phyloP scores from a whole-genome alignment of 805 yeast genomes.

The Blastobotrys peoriensis region DNA sequence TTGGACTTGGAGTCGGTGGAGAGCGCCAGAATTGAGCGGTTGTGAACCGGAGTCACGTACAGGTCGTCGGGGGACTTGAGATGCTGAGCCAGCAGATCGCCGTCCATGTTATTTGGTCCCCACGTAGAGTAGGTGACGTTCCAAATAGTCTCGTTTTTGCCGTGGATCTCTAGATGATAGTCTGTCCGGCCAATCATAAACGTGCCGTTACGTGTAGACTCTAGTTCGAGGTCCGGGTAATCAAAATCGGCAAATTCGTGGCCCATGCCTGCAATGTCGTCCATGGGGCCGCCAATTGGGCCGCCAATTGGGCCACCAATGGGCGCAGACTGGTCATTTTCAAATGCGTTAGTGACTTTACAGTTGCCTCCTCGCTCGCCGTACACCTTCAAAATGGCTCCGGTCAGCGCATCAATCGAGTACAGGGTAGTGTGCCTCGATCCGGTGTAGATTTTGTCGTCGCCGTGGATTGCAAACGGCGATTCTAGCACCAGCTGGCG shows the following conservation, averaged over 20 bases:
- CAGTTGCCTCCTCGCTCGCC: conserved; percentile 41
- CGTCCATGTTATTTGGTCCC: conserved; percentile 87
- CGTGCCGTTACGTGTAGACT: conserved; percentile 12
- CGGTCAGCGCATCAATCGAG: conserved; percentile 66
- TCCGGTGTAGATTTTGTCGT: conserved; percentile 86
- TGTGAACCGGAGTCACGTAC: conserved; percentile 79
- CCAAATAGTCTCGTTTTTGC: conserved; percentile 67
- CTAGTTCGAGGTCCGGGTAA: conserved; percentile 3
- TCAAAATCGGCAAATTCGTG: conserved; percentile 13
- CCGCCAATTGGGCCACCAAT: too few relatives aligned
- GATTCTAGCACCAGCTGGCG: conserved; percentile 71
- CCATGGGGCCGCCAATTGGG: too few relatives aligned
- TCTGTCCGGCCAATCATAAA: conserved; percentile 33
- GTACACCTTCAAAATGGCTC: conserved; percentile 62
- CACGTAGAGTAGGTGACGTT: conserved; percentile 80
- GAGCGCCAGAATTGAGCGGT: conserved; percentile 64
- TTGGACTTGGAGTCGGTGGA: conserved; percentile 56
- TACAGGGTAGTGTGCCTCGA: conserved; percentile 68
- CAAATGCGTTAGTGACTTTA: conserved; percentile 9
- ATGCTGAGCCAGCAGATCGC: conserved; percentile 40
- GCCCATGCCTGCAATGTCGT: conserved; percentile 2
- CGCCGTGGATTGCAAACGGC: conserved; percentile 74
- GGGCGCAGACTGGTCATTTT: conserved; percentile 3
- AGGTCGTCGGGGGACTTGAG: conserved; percentile 57
- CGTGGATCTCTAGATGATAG: conserved; percentile 51